Evolutionary conservation across 2,329 filamentous ascomycete genomes (phyloP).

Genomic region (Furcasterigmium sp.): DNA sequence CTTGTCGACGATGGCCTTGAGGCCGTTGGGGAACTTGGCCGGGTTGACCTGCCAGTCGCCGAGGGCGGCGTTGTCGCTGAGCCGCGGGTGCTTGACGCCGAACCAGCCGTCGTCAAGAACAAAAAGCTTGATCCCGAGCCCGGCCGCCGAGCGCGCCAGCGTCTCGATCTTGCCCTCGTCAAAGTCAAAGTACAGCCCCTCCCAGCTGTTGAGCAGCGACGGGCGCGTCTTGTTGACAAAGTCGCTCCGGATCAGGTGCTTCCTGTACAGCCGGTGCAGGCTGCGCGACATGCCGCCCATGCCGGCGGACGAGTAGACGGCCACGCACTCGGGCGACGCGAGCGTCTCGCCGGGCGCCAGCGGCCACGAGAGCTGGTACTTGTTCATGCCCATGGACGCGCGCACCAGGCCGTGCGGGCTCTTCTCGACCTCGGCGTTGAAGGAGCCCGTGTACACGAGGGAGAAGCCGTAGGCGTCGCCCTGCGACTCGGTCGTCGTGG

Average conservation of each 20-base stretch:
- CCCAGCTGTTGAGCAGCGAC: slow-evolving; percentile 60
- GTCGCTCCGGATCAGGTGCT: slow-evolving; percentile 54
- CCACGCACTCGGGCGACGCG: slow-evolving; percentile 56
- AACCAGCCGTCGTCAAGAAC: slow-evolving; percentile 67
- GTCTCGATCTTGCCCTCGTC: slow-evolving; percentile 50
- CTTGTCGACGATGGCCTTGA: slow-evolving; percentile 43
- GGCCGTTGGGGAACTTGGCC: slow-evolving; percentile 51
- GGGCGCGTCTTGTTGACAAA: slow-evolving; percentile 47
- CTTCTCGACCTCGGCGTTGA: slow-evolving; percentile 55
- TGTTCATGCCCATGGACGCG: slow-evolving; percentile 55
- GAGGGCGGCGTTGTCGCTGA: slow-evolving; percentile 51
- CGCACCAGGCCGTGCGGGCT: slow-evolving; percentile 57
- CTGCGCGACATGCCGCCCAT: slow-evolving; percentile 57
- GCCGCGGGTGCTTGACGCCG: slow-evolving; percentile 54
- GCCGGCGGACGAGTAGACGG: slow-evolving; percentile 53
- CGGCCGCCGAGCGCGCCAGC: slow-evolving; percentile 50
- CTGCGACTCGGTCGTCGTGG: slow-evolving; percentile 52
- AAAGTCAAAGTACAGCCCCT: slow-evolving; percentile 54
- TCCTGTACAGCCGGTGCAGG: slow-evolving; percentile 56
- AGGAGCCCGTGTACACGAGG: slow-evolving; percentile 60
- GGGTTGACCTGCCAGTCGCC: slow-evolving; percentile 60
- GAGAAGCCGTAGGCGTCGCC: slow-evolving; percentile 63
- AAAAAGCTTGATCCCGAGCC: slow-evolving; percentile 56
- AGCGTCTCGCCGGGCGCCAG: slow-evolving; percentile 51
- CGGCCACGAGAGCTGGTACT: slow-evolving; percentile 53